phyloP scores from a whole-genome alignment of 148 eudicot genomes.

The Silene latifolia region DNA sequence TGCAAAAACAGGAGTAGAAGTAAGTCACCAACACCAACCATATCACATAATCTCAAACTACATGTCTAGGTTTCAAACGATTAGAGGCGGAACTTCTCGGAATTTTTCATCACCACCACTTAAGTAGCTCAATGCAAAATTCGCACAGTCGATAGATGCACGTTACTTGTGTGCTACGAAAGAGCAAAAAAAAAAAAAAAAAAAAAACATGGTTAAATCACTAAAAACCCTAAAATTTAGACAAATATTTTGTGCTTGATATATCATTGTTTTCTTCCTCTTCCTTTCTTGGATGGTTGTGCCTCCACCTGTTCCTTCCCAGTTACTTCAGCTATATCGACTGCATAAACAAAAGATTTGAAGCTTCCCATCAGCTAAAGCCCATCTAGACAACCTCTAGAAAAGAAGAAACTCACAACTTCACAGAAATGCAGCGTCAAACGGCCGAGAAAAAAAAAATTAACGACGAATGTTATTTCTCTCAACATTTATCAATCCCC shows the following conservation, averaged over 20 bases:
- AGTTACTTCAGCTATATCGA: constrained; percentile 74
- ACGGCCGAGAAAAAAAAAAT: not conserved
- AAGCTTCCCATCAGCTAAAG: constrained; percentile 4
- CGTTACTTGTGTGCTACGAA: not conserved
- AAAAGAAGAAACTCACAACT: not conserved
- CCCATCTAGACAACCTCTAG: not conserved
- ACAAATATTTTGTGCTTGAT: not conserved
- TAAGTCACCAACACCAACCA: too few relatives aligned
- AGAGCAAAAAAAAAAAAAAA: not conserved
- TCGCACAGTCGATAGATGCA: not conserved
- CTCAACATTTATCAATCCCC: not conserved
- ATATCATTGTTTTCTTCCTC: constrained; percentile 84
- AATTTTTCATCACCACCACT: not conserved
- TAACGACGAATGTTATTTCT: not conserved
- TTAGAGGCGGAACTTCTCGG: not conserved
- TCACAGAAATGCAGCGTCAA: not conserved
- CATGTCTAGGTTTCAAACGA: too few relatives aligned
- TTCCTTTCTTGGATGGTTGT: constrained; percentile 80
- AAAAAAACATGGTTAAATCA: not conserved
- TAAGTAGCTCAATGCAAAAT: constrained; percentile 13
- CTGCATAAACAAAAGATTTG: constrained; percentile 33
- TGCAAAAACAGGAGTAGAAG: too few relatives aligned
- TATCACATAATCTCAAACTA: too few relatives aligned
- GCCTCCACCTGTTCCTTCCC: constrained; percentile 80
- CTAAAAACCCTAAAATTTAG: constrained; percentile 16